These are phyloP conservation scores for Phoma sp. DNA, from an alignment of 2,329 filamentous ascomycete genomes.

Conservation along the genomic window DNA sequence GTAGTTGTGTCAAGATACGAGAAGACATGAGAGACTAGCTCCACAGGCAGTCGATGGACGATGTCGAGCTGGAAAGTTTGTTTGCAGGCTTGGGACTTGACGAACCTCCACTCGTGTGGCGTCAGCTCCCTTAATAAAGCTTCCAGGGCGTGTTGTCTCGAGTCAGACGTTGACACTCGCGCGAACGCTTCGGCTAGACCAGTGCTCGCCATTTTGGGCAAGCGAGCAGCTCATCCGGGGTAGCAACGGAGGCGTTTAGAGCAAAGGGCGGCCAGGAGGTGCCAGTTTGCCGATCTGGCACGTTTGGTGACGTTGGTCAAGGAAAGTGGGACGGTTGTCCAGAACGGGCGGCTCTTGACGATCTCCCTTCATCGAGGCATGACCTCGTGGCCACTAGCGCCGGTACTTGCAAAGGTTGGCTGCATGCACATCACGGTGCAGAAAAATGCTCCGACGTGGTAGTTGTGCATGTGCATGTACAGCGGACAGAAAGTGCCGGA, in stretches of 20 bases:
- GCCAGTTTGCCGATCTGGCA: slow-evolving; percentile 2
- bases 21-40: slow-evolving; percentile 48
- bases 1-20: slow-evolving; percentile 39
- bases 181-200: slow-evolving; percentile 22
- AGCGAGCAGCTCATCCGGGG: neutral
- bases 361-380: slow-evolving; percentile 8
- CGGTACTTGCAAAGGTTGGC: slow-evolving; percentile 4
- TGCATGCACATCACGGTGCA: slow-evolving; percentile 12
- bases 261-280: neutral
- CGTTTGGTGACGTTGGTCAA: slow-evolving; percentile 1
- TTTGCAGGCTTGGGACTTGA: slow-evolving; percentile 24
- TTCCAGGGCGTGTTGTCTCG: slow-evolving; percentile 30
- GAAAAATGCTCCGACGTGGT: slow-evolving; percentile 5
- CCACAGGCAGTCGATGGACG: slow-evolving; percentile 45
- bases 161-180: slow-evolving; percentile 18
- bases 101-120: slow-evolving; percentile 39
- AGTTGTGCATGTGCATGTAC: neutral
- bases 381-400: slow-evolving; percentile 16
- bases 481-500: neutral
- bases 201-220: slow-evolving; percentile 4
- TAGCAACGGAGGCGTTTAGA: neutral
- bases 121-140: slow-evolving; percentile 34
- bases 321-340: slow-evolving; percentile 2
- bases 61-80: slow-evolving; percentile 44
- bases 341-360: neutral